Evolutionary conservation across 169 alveolate species (phyloP).

Genomic region (Plasmodium relictum): DNA sequence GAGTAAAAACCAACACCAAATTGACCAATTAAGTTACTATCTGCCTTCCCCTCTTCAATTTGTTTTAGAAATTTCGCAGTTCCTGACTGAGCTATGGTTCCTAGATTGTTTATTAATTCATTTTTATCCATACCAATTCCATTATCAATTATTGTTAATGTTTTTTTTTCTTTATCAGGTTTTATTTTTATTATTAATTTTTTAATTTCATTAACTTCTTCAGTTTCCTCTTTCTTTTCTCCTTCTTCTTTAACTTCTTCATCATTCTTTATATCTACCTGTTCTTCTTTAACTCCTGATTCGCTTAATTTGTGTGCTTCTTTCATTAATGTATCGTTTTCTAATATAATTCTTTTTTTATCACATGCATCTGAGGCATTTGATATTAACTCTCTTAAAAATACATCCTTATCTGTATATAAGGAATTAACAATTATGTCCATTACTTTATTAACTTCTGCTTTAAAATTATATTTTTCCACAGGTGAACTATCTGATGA

Average conservation of each 20-base stretch:
- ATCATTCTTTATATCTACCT: constrained; percentile 85
- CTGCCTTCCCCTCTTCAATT: constrained; percentile 91
- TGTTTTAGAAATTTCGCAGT: constrained; percentile 99
- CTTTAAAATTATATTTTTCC: constrained; percentile 95
- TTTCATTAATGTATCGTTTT: constrained; percentile 93
- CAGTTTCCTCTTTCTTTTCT: constrained; percentile 1
- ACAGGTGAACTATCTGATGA: constrained; percentile 82
- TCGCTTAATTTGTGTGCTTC: constrained; percentile 94
- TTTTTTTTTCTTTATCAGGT: constrained; percentile 94
- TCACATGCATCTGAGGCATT: constrained; percentile 99
- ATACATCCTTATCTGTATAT: constrained; percentile 98
- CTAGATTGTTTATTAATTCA: constrained; percentile 98
- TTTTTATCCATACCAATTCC: constrained; percentile 99
- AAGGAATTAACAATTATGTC: constrained; percentile 99
- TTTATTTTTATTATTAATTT: constrained; percentile 95
- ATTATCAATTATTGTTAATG: constrained; percentile 97
- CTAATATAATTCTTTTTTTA: constrained; percentile 95
- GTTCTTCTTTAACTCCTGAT: constrained; percentile 97
- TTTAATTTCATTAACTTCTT: constrained; percentile 67
- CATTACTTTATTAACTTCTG: constrained; percentile 99
- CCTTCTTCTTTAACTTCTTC: neutral
- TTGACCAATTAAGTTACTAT: constrained; percentile 98
- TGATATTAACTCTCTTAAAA: constrained; percentile 97
- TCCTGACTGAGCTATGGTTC: constrained; percentile 99
- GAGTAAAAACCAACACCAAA: constrained; percentile 99